Evolutionary conservation across 371 early-diverging fungal genomes (phyloP).

Genomic region (Cokeromyces recurvatus): DNA sequence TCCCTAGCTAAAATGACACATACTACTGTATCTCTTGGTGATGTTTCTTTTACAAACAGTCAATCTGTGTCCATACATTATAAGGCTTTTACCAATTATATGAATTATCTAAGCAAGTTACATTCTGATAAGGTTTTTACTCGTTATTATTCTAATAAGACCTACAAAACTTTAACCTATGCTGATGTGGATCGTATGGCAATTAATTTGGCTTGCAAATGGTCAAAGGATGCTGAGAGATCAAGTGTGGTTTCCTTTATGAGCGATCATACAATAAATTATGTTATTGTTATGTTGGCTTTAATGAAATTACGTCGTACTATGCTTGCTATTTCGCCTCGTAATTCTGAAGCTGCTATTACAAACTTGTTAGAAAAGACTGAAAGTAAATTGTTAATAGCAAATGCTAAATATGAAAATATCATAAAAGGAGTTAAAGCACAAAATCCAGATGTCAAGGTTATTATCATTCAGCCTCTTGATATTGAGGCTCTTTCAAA

Average conservation of each 20-base stretch:
- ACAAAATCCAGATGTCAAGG: background rate
- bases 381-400: slow-evolving; percentile 5
- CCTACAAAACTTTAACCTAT: slow-evolving; percentile 21
- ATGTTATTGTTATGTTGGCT: slow-evolving; percentile 18
- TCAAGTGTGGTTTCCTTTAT: slow-evolving; percentile 10
- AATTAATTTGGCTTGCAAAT: slow-evolving; percentile 27
- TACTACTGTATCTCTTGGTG: no score
- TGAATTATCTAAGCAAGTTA: background rate
- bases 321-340: slow-evolving; percentile 22
- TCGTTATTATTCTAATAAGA: slow-evolving; percentile 2
- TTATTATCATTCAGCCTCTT: background rate
- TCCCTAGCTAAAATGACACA: no score
- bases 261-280: slow-evolving; percentile 20
- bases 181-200: slow-evolving; percentile 19
- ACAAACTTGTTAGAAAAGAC: slow-evolving; percentile 23
- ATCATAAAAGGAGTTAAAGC: slow-evolving; percentile 3
- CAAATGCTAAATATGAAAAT: slow-evolving; percentile 13
- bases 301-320: slow-evolving; percentile 18
- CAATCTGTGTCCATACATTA: background rate
- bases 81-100: slow-evolving; percentile 3
- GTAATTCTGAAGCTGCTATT: slow-evolving; percentile 29
- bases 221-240: background rate
- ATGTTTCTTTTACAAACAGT: background rate
- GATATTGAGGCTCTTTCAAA: slow-evolving; percentile 9
- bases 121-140: slow-evolving; percentile 2